These are phyloP conservation scores for Corylus heterophylla DNA, from an alignment of 306 rosid genomes.

Conservation along the genomic window DNA sequence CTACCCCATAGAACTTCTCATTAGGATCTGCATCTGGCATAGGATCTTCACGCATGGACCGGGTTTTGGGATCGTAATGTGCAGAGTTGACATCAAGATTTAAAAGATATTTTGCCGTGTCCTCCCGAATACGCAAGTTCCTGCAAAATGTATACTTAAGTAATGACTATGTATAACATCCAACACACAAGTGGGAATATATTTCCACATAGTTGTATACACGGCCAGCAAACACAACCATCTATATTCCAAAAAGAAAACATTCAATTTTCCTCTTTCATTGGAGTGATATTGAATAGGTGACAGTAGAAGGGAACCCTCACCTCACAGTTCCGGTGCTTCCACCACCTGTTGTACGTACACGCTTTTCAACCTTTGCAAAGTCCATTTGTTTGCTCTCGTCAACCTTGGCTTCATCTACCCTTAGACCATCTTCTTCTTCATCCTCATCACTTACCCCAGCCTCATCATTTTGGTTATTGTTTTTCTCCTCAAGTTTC, in stretches of 20 bases:
- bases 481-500: conserved; percentile 52
- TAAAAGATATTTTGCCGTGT: conserved; percentile 60
- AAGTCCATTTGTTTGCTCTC: conserved; percentile 78
- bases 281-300: neutral
- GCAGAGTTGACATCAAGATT: conserved; percentile 63
- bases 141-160: conserved; percentile 28
- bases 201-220: neutral
- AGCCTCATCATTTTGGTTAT: conserved; percentile 41
- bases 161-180: neutral
- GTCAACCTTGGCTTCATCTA: conserved; percentile 77
- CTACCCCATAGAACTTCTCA: conserved; percentile 61
- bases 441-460: conserved; percentile 36
- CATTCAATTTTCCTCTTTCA: neutral
- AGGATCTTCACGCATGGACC: conserved; percentile 76
- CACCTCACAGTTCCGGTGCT: conserved; percentile 74
- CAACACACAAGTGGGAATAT: neutral
- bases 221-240: conserved; percentile 1
- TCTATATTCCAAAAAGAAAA: neutral
- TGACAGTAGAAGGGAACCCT: neutral
- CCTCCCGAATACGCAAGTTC: conserved; percentile 63
- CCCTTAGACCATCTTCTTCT: conserved; percentile 50
- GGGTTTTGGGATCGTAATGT: conserved; percentile 59
- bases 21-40: conserved; percentile 75
- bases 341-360: conserved; percentile 78
- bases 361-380: conserved; percentile 81